A percentile compares a stretch with the other conserved stretches of the same genome.
phyloP scores from a whole-genome alignment of 2,329 filamentous ascomycete genomes.

The Diaporthe helianthi region DNA sequence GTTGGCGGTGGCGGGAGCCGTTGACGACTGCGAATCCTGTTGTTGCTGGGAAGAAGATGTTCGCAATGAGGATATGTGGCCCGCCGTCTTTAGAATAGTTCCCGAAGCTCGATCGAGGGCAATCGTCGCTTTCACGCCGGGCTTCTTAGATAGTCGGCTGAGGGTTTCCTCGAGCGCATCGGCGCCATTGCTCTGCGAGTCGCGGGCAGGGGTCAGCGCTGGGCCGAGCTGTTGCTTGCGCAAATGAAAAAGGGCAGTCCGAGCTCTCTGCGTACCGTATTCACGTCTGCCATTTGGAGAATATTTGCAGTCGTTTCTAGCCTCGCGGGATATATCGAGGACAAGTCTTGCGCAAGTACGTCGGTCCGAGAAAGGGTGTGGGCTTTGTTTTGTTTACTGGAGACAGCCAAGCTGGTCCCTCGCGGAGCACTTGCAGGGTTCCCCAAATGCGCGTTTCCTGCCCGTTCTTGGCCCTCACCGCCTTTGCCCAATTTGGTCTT shows the following conservation, averaged over 20 bases:
- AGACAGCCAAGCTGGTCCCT: not conserved
- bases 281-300: constrained; percentile 37
- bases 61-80: constrained; percentile 68
- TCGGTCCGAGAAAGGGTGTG: not conserved
- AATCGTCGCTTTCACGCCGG: constrained; percentile 79
- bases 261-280: constrained; percentile 21
- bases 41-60: constrained; percentile 44
- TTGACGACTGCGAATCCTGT: constrained; percentile 32
- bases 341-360: not conserved
- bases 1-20: constrained; percentile 41
- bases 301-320: not conserved
- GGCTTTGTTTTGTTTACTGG: constrained; percentile 17
- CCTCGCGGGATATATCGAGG: not conserved
- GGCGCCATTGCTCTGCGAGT: constrained; percentile 52
- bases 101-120: constrained; percentile 76
- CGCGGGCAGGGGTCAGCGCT: constrained; percentile 33
- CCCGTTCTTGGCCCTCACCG: constrained; percentile 29
- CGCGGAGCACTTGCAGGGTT: not conserved
- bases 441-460: constrained; percentile 24
- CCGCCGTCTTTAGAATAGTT: constrained; percentile 77
- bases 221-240: constrained; percentile 35
- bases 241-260: not conserved
- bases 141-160: constrained; percentile 75
- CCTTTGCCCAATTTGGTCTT: constrained; percentile 33
- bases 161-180: constrained; percentile 72